A percentile compares a stretch with the other conserved stretches of the same genome.
phyloP scores from a whole-genome alignment of 177 flowering plant genomes.

The Tripterygium wilfordii region DNA sequence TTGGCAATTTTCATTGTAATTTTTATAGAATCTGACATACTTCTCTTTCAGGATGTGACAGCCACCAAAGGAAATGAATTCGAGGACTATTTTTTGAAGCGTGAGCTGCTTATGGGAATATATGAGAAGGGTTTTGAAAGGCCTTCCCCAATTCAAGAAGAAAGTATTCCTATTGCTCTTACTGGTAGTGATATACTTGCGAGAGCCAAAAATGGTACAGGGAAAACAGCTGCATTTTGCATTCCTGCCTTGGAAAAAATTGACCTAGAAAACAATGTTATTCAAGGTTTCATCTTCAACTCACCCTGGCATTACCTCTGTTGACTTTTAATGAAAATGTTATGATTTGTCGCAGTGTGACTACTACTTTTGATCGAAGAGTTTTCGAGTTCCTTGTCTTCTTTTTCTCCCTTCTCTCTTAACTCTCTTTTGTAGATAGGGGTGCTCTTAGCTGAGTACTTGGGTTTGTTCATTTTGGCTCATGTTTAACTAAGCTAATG shows the following conservation, averaged over 20 bases:
- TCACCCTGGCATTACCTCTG: background rate
- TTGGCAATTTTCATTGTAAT: background rate
- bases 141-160: conserved; percentile 98
- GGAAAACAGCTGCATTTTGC: conserved; percentile 98
- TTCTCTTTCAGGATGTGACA: conserved; percentile 78
- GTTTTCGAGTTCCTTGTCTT: too few relatives aligned
- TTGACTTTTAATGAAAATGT: background rate
- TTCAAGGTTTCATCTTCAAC: conserved; percentile 69
- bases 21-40: background rate
- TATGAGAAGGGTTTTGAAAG: conserved; percentile 98
- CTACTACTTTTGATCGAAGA: too few relatives aligned
- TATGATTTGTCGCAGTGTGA: too few relatives aligned
- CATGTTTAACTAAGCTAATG: too few relatives aligned
- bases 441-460: too few relatives aligned
- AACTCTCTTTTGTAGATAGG: too few relatives aligned
- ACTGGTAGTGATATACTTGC: conserved; percentile 99
- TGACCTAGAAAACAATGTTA: conserved; percentile 87
- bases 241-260: conserved; percentile 95
- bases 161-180: conserved; percentile 95
- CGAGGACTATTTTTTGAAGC: conserved; percentile 93
- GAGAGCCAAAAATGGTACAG: conserved; percentile 97
- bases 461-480: too few relatives aligned
- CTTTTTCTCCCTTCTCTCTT: too few relatives aligned
- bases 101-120: conserved; percentile 95
- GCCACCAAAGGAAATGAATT: conserved; percentile 99